These are phyloP conservation scores for Paramecium biaurelia DNA, from an alignment of 73 alveolate genomes.

Conservation along the genomic window DNA sequence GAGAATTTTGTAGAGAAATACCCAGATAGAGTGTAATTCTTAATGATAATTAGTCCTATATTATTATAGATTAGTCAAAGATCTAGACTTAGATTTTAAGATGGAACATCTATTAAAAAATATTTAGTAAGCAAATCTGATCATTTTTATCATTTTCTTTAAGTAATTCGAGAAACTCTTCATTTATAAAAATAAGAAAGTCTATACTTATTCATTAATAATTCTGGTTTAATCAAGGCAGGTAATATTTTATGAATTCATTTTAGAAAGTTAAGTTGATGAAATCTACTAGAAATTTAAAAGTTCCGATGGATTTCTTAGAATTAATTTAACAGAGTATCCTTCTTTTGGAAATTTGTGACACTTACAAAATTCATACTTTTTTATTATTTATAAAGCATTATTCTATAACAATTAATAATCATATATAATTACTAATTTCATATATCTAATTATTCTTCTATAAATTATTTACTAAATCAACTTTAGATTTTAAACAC, in stretches of 20 bases:
- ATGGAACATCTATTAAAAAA: background rate
- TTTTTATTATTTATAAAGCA: background rate
- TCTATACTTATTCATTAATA: background rate
- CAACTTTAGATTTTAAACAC: too few species aligned
- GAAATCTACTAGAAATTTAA: background rate
- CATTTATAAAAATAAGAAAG: constrained; percentile 11
- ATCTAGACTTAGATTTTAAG: background rate
- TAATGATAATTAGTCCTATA: background rate
- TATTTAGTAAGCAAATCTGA: background rate
- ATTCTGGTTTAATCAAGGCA: constrained; percentile 17
- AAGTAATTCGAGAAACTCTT: background rate
- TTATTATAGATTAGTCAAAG: background rate
- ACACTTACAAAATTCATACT: background rate
- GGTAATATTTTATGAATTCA: background rate
- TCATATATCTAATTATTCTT: background rate
- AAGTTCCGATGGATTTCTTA: constrained; percentile 1
- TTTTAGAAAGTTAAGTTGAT: background rate
- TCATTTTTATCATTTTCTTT: constrained; percentile 33
- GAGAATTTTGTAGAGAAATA: background rate
- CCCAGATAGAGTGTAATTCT: constrained; percentile 17
- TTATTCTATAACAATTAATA: background rate
- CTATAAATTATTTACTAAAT: too few species aligned
- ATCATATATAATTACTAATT: background rate
- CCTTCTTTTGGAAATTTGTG: constrained; percentile 10
- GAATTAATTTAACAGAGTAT: constrained; percentile 18